phyloP scores from a whole-genome alignment of 129 eudicot genomes.

The Apium graveolens region DNA sequence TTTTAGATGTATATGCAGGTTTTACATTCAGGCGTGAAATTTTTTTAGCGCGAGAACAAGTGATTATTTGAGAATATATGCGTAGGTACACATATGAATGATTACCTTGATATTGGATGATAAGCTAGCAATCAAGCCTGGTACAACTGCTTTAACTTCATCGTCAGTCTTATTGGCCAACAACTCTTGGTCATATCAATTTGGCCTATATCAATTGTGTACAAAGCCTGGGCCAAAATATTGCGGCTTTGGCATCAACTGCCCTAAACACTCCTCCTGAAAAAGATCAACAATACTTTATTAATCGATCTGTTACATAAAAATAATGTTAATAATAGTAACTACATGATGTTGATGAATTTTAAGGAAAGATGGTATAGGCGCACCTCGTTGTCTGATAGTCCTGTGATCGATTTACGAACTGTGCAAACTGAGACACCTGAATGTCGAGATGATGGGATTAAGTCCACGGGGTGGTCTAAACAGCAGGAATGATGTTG shows the following conservation, averaged over 20 bases:
- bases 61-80: too few species aligned
- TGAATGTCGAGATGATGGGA: conserved; percentile 1
- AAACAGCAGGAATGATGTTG: not conserved
- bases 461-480: not conserved
- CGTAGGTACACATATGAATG: too few species aligned
- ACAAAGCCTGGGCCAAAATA: not conserved
- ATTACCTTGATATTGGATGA: not conserved
- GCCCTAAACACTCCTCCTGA: not conserved
- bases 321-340: too few species aligned
- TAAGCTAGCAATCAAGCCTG: not conserved
- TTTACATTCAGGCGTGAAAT: too few species aligned
- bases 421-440: not conserved
- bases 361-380: not conserved
- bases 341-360: not conserved
- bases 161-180: not conserved
- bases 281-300: not conserved
- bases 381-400: not conserved
- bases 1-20: not conserved
- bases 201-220: conserved; percentile 13
- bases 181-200: not conserved
- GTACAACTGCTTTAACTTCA: not conserved
- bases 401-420: not conserved
- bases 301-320: not conserved
- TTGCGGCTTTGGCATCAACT: not conserved
- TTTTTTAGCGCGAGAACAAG: too few species aligned